A percentile compares a stretch with the other conserved stretches of the same genome.
Evolutionary conservation across 2,329 filamentous ascomycete genomes (phyloP).

Genomic region (Calonectria henricotiae): DNA sequence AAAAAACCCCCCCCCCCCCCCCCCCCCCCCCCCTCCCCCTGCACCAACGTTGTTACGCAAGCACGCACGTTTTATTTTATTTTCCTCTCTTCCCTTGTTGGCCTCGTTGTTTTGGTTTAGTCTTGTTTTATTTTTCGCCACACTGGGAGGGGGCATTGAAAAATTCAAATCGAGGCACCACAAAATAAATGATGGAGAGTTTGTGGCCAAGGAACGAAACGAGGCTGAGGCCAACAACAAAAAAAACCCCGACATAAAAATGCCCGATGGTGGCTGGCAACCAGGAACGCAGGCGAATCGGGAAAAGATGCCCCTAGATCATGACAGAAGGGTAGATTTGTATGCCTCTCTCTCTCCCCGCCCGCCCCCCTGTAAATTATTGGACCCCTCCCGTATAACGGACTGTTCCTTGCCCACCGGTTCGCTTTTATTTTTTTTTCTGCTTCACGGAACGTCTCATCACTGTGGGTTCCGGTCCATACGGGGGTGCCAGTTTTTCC

Average conservation of each 20-base stretch:
- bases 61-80: neutral
- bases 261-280: conserved; percentile 7
- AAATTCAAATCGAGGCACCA: neutral
- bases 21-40: neutral
- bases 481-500: neutral
- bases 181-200: neutral
- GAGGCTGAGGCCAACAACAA: conserved; percentile 1
- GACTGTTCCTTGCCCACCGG: neutral
- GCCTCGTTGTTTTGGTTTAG: neutral
- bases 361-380: no score
- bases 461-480: conserved; percentile 11
- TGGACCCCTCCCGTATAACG: neutral
- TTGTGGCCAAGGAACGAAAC: neutral
- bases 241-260: conserved; percentile 4
- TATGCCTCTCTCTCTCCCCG: neutral
- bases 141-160: neutral
- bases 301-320: neutral
- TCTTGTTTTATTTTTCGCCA: neutral
- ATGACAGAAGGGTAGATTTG: neutral
- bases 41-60: conserved; percentile 1
- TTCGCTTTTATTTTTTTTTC: neutral
- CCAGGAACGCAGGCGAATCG: conserved; percentile 15
- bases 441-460: conserved; percentile 12
- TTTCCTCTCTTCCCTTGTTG: neutral
- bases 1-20: conserved; percentile 1